These are phyloP conservation scores for Oryza australiensis DNA, from an alignment of 176 grass and related monocot genomes.

Conservation along the genomic window DNA sequence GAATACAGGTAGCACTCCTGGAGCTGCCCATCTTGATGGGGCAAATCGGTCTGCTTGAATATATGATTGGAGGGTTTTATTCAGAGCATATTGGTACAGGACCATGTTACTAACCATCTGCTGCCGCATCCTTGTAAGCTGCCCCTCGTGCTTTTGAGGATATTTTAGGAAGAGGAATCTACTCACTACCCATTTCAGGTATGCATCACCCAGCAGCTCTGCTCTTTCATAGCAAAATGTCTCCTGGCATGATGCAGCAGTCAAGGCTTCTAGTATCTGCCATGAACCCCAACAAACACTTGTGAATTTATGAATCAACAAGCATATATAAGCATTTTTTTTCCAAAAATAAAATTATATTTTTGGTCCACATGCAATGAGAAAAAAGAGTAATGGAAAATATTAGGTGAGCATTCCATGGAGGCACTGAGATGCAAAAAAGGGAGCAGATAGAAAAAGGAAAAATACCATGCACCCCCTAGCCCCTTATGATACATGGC, in stretches of 20 bases:
- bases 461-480: background rate
- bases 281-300: slow-evolving; percentile 31
- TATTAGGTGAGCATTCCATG: background rate
- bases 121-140: slow-evolving; percentile 95
- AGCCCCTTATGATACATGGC: background rate
- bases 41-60: slow-evolving; percentile 97
- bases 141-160: slow-evolving; percentile 97
- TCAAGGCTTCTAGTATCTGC: slow-evolving; percentile 97
- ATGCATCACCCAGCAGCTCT: slow-evolving; percentile 94
- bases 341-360: slow-evolving; percentile 3
- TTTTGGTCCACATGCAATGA: slow-evolving; percentile 1
- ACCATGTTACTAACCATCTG: slow-evolving; percentile 99
- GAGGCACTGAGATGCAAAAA: slow-evolving; percentile 3
- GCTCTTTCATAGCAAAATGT: slow-evolving; percentile 99
- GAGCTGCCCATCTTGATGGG: slow-evolving; percentile 98
- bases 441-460: background rate
- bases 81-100: slow-evolving; percentile 84
- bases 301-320: background rate
- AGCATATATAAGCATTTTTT: slow-evolving; percentile 5
- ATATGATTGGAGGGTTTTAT: slow-evolving; percentile 93
- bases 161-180: slow-evolving; percentile 98
- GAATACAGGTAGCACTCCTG: slow-evolving; percentile 94
- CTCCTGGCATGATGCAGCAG: slow-evolving; percentile 99
- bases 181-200: slow-evolving; percentile 99
- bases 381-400: background rate